A percentile compares a stretch with the other conserved stretches of the same genome.
These are phyloP conservation scores for Cornus controversa DNA, from an alignment of 148 eudicot genomes.

Conservation along the genomic window DNA sequence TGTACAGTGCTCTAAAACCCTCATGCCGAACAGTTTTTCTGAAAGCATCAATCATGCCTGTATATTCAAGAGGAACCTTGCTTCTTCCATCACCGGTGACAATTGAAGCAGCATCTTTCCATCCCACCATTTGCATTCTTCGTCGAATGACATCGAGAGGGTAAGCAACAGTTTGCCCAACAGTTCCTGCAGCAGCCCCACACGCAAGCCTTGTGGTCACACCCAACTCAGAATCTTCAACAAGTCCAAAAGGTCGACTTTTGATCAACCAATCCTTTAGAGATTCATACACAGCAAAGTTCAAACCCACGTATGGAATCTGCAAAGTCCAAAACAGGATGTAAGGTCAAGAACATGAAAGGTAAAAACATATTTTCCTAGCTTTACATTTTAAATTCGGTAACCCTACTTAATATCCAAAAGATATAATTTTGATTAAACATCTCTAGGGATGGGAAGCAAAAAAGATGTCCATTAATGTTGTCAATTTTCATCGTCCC, in stretches of 20 bases:
- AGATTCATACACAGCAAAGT: constrained; percentile 91
- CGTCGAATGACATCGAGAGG: constrained; percentile 92
- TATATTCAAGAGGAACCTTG: constrained; percentile 69
- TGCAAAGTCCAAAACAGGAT: constrained; percentile 28
- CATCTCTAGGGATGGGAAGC: too few relatives aligned
- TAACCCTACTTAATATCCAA: not conserved
- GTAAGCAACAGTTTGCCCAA: constrained; percentile 94
- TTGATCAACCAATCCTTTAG: constrained; percentile 80
- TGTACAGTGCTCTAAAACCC: constrained; percentile 83
- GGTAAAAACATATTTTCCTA: not conserved
- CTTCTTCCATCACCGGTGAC: constrained; percentile 73
- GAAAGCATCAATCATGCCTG: constrained; percentile 88
- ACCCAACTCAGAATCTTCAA: constrained; percentile 66
- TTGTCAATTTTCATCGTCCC: not conserved
- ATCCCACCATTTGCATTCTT: constrained; percentile 98
- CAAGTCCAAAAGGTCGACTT: constrained; percentile 60
- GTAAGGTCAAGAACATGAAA: not conserved
- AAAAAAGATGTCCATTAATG: not conserved
- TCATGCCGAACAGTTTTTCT: constrained; percentile 78
- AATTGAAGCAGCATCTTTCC: constrained; percentile 76
- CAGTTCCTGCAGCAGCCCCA: constrained; percentile 91
- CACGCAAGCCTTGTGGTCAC: constrained; percentile 87
- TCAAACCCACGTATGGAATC: constrained; percentile 95
- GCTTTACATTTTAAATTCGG: not conserved
- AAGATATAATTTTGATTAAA: too few relatives aligned